Evolutionary conservation across 1,284 basidiomycete species (phyloP), one percentile per base, ranked within the genome.

Genomic region (Schizopora paradoxa): DNA sequence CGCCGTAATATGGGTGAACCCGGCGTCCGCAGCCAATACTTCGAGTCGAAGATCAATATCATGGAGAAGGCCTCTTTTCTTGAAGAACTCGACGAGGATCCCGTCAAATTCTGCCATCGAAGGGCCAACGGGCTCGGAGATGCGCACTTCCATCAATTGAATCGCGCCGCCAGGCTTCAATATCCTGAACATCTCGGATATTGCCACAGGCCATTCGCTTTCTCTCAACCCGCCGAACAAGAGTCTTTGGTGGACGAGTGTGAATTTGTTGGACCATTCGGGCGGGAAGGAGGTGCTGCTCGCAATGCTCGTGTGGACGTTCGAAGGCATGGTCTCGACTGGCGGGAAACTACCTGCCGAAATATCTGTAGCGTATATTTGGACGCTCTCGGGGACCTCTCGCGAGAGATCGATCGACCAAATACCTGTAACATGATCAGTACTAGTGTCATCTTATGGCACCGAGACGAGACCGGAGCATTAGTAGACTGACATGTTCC

Each of bases 191-290:
- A 54, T 42, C 43, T 56, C 54, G 8, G 32, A 39, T 3, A 54
- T 21, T 18, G 37, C 52, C 1, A 32, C n/a, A 4, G 43, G 28
- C 54, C 54, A 56, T 19, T 52, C 48, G 2, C 31, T 10, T 7
- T n/a, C n/a, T 25, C 39, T 48, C 25, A 56, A 42, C 1, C 47
- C 52, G n/a, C 44, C 52, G 6, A 49, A 41, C 6, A 56, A 42
- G 16, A 56, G 46, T 19, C 48, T 45, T 31, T 54, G 52, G 39
- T 56, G 52, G 36, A 51, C 47, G 44, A 45, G 22, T 31, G 52
- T 43, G 47, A 61, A 42, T 29, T 56, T 56, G 52, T 47, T 29
- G 6, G 49, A 31, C 52, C 50, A 51, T 11, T 49, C 50, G n/a
- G 27, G 13, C 3, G 52, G 52, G 10, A 54, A 41, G 13, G 29